Evolutionary conservation across 1,139 yeast genomes (phyloP).

Genomic region (Protomyces inouyei): DNA sequence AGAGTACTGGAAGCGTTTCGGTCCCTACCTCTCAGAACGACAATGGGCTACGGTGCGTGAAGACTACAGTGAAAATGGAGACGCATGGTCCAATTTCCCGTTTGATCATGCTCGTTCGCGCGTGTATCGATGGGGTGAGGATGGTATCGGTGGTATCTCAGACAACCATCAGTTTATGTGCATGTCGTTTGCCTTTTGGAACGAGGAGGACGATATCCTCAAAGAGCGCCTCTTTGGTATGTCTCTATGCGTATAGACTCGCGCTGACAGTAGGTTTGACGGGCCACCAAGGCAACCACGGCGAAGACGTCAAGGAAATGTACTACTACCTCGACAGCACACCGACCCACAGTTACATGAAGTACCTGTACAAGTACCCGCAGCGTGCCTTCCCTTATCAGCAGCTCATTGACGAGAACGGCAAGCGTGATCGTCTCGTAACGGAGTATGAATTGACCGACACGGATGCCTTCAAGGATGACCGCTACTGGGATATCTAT

Average conservation of each 20-base stretch:
- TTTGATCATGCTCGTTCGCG: slow-evolving; percentile 82
- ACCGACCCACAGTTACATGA: slow-evolving; percentile 91
- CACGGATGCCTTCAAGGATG: slow-evolving; percentile 70
- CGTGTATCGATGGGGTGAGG: slow-evolving; percentile 94
- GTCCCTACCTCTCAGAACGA: slow-evolving; percentile 84
- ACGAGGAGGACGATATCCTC: slow-evolving; percentile 77
- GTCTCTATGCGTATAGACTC: background rate
- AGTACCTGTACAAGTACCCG: slow-evolving; percentile 87
- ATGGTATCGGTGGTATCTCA: slow-evolving; percentile 86
- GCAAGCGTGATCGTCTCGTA: slow-evolving; percentile 58
- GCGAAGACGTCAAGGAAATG: slow-evolving; percentile 88
- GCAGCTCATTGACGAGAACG: slow-evolving; percentile 66
- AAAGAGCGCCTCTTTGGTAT: slow-evolving; percentile 80
- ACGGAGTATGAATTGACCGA: slow-evolving; percentile 69
- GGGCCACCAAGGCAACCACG: slow-evolving; percentile 92
- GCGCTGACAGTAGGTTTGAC: slow-evolving; percentile 46
- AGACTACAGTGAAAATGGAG: slow-evolving; percentile 78
- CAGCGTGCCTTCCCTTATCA: slow-evolving; percentile 79
- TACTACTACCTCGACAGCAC: slow-evolving; percentile 85
- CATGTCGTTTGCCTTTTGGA: slow-evolving; percentile 82
- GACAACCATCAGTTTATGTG: slow-evolving; percentile 80
- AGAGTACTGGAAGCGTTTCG: slow-evolving; percentile 75
- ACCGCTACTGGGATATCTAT: slow-evolving; percentile 82
- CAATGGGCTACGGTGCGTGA: slow-evolving; percentile 94
- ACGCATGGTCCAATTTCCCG: slow-evolving; percentile 89